Evolutionary conservation across 2,329 filamentous ascomycete species (phyloP).

Genomic region (Talaromyces sp.): DNA sequence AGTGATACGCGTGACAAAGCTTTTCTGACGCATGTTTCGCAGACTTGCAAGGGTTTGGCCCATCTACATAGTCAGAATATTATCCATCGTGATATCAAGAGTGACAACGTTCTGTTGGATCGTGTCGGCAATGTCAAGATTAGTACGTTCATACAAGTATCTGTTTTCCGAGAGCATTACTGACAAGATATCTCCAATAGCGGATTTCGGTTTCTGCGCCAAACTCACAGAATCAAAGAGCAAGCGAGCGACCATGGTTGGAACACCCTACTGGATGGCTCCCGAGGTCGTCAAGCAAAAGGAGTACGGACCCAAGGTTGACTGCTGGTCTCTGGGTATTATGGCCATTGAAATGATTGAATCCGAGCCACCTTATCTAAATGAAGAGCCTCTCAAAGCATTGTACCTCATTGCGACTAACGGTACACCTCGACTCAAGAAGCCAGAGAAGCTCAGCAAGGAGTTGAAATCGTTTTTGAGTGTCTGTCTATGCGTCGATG

Average conservation of each 20-base stretch:
- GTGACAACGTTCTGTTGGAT: conserved; percentile 94
- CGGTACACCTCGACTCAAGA: conserved; percentile 93
- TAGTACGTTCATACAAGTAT: conserved; percentile 59
- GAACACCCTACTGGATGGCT: conserved; percentile 99
- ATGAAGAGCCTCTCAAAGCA: conserved; percentile 95
- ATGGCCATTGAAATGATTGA: conserved; percentile 99
- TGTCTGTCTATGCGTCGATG: conserved; percentile 93
- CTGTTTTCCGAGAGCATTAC: neutral
- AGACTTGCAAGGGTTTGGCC: conserved; percentile 94
- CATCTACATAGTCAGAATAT: conserved; percentile 95
- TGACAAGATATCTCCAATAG: conserved; percentile 43
- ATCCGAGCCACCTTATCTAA: conserved; percentile 94
- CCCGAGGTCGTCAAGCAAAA: conserved; percentile 99
- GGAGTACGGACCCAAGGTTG: conserved; percentile 96
- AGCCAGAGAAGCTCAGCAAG: conserved; percentile 95
- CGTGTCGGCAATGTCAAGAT: conserved; percentile 96
- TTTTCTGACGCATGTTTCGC: conserved; percentile 15
- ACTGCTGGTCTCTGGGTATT: conserved; percentile 98
- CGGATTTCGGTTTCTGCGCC: conserved; percentile 98
- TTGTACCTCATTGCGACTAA: conserved; percentile 97
- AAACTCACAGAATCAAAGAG: conserved; percentile 96
- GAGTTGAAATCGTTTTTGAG: conserved; percentile 96
- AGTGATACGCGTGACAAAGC: too few relatives aligned
- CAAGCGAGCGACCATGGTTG: conserved; percentile 98
- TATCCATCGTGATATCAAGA: conserved; percentile 99